Evolutionary conservation across 805 yeast species (phyloP).

Genomic region (Starmerella potacharoeniae): DNA sequence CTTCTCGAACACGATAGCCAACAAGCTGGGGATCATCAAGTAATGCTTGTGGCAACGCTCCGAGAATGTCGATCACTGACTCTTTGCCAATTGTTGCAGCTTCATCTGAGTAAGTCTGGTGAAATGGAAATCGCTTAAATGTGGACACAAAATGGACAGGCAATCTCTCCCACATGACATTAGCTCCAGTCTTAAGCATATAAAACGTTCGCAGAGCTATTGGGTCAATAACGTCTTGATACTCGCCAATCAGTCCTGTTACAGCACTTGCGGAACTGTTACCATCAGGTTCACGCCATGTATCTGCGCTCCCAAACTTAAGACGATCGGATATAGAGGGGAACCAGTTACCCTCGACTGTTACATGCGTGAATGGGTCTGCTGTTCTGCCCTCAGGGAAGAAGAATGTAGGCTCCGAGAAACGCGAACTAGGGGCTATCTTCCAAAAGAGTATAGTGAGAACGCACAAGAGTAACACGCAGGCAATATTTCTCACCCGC

Average conservation of each 20-base stretch:
- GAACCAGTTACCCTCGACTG: slow-evolving; percentile 7
- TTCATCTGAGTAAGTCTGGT: slow-evolving; percentile 31
- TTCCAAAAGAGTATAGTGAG: not conserved
- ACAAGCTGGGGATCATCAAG: slow-evolving; percentile 21
- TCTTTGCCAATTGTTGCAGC: slow-evolving; percentile 28
- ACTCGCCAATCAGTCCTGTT: not conserved
- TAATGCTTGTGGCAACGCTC: slow-evolving; percentile 21
- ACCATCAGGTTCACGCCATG: slow-evolving; percentile 3
- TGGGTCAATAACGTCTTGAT: slow-evolving; percentile 10
- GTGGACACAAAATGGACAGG: slow-evolving; percentile 32
- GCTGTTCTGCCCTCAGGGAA: not conserved
- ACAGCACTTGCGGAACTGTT: not conserved
- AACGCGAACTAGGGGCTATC: not conserved
- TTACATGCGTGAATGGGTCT: not conserved
- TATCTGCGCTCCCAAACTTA: slow-evolving; percentile 5
- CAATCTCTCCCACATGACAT: slow-evolving; percentile 30
- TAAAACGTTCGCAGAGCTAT: slow-evolving; percentile 22
- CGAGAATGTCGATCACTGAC: slow-evolving; percentile 28
- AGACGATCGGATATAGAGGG: slow-evolving; percentile 2
- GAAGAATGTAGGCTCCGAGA: not conserved
- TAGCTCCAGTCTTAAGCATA: slow-evolving; percentile 33
- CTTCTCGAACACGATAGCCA: slow-evolving; percentile 17
- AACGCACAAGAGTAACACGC: not conserved
- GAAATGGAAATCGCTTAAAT: slow-evolving; percentile 28
- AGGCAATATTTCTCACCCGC: not conserved